Evolutionary conservation across 1,139 yeast species (phyloP), one percentile per base, ranked within the genome.

Genomic region (Debaryomycetaceae sp.): DNA sequence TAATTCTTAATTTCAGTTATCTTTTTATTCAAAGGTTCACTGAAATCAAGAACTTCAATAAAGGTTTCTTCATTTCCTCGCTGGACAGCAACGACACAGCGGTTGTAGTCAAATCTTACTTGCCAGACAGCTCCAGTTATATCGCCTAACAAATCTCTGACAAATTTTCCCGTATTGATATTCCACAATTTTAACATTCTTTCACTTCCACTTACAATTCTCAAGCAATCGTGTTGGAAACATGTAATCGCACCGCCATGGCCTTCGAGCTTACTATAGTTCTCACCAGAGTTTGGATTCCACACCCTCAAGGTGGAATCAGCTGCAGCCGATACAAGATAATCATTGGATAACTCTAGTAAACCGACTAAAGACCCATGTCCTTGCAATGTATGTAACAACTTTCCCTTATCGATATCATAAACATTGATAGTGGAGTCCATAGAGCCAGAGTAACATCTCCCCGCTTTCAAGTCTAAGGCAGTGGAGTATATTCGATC

Each of bases 321-420:
- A 0, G 98, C 98, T 1, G 98, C 98, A 0, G 97, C 99, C 36
- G 96, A 86, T 2, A 93, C 96, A n/a, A 93, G 72, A 37, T 82
- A 83, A 20, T 85, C 83, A 37, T 87, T 83, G 6, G 89, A 84
- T 23, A 91, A 75, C 40, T 87, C 90, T 33, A 95, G 72, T 22
- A 93, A 70, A 0, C 99, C 99, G 20, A 93, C 99, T 20, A 93
- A 69, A 11, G 95, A 87, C 0, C 89, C 83, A 63, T 93, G 99
- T 0, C 97, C 97, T 47, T 82, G 87, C 36, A 88, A 67, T 1
- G 87, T 77, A 45, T 80, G 73, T 27, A 87, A 60, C 38, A 85
- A 71, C 40, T 80, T 76, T 8, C 97, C 97, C 30, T 85, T 76
- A 52, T 78, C 82, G 43, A 91, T 71, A 62, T 90, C 91, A 99